A percentile compares a stretch with the other conserved stretches of the same genome.
Conservation (phyloP, 345 rosid species). For the Streptanthus diversifolius region DNA sequence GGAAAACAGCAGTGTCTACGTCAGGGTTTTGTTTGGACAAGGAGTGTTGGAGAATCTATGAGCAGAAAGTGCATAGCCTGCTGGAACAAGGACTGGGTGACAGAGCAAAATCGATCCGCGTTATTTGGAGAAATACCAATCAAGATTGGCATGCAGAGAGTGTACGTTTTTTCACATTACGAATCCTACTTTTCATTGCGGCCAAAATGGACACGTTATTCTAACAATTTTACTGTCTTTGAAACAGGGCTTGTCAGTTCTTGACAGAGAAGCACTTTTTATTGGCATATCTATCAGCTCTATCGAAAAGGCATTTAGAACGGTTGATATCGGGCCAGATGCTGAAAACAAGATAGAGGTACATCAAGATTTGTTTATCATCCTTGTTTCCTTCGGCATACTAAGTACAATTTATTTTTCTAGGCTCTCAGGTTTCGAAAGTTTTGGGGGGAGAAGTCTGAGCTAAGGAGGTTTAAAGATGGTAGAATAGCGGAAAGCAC, state of each 20-base stretch:
- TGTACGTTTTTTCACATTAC: slow-evolving; percentile 40
- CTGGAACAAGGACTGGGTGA: slow-evolving; percentile 73
- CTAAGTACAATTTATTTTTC: slow-evolving; percentile 12
- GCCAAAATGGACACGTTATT: not conserved
- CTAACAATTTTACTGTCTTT: slow-evolving; percentile 10
- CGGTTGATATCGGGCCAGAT: slow-evolving; percentile 83
- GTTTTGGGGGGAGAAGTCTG: slow-evolving; percentile 93
- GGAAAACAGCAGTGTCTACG: slow-evolving; percentile 41
- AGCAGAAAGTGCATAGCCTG: slow-evolving; percentile 64
- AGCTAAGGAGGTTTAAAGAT: slow-evolving; percentile 89
- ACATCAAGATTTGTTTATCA: not conserved
- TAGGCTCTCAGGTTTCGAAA: slow-evolving; percentile 69
- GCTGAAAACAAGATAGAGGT: slow-evolving; percentile 95
- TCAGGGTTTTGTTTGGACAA: slow-evolving; percentile 80
- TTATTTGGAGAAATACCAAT: slow-evolving; percentile 66
- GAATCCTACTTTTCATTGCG: not conserved
- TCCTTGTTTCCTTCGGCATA: not conserved
- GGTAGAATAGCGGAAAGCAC: slow-evolving; percentile 94
- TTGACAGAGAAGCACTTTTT: slow-evolving; percentile 60
- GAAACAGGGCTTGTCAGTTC: slow-evolving; percentile 67
- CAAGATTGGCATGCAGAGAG: slow-evolving; percentile 56
- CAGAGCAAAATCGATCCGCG: slow-evolving; percentile 70
- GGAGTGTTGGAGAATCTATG: slow-evolving; percentile 85
- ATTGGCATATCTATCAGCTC: slow-evolving; percentile 76
- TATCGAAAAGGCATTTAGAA: slow-evolving; percentile 62